Evolutionary conservation across 768 basidiomycete species (phyloP), one percentile per base, ranked within the genome.

Genomic region (Epithele typhae): DNA sequence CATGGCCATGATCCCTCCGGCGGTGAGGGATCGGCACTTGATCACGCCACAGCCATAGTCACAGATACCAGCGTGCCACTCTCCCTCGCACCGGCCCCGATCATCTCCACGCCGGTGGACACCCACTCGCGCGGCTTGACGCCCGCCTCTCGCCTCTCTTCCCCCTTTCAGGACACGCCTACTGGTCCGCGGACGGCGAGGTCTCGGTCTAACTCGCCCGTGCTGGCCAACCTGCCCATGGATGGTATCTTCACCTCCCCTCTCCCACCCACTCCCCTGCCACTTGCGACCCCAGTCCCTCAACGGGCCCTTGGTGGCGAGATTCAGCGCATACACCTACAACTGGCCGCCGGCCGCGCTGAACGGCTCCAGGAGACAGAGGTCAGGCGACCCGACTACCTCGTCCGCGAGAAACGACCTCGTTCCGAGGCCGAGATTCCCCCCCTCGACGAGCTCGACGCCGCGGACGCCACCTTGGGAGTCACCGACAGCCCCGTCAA

Each of bases 401-500:
- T 87, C 34, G 78, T 77, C 59, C 78, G 87, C 22, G 57, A 69
- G 23, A 81, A 79, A 57, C 73, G 79, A 37, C 62, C 72, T 1
- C 57, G 68, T 33, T 67, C 70, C 22, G 73, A 76, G 37, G 58
- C 64, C 1, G 75, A 77, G 25, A 52, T 53, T 37, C 64, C 70
- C 5, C 58, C 56, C 33, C 58, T 63, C 19, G 55, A 64, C 14
- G 60, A 60, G 5, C 68, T 72, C 34, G 72, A 70, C 22, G 61
- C 64, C 5, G 60, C 53, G 30, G 53, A 59, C n/a, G 54, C 59
- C 59, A 45, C 42, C 40, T 67, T 87, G 24, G 85, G 84, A 14
- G 79, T 89, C 22, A 75, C 74, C 54, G 80, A 83, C 53, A 87
- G 79, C 55, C 86, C 87, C 0, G 63, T 71, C 45, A 88, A 84